Base-by-base conservation (phyloP, 441 rosid species). In the Eugenia klotzschiana region DNA sequence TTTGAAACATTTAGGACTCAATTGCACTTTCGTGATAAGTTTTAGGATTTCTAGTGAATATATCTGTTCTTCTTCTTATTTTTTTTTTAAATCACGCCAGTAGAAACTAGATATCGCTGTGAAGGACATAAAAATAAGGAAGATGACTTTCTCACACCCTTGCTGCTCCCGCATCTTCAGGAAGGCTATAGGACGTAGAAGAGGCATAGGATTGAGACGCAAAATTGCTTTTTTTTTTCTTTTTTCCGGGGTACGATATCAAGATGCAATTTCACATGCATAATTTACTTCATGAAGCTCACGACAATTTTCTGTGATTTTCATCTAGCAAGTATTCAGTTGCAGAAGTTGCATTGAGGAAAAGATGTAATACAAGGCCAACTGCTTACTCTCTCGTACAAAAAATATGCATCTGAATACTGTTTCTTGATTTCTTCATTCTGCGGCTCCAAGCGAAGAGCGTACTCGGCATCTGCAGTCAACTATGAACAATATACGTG, bases 371-470 rank as follows among this genome's bases (percentile, higher is more conserved):
- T 10, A 77, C 51, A n/a, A 9, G 46, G 53, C 79, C 29, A 87
- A 79, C 33, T n/a, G 49, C 85, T 81, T 88, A 92, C 99, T 86
- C 94, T 95, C 87, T 93, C 94, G 80, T 91, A 91, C 85, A 94
- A 87, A 79, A 91, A 89, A 89, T 93, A 94, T 73, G 91, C 90
- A 83, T 94, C 94, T 10, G 95, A 87, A 86, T 88, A 87, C 83
- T 93, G 98, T 91, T 94, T 95, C 91, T 94, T 92, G 85, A 95
- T 86, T 86, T 95, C 98, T 87, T 92, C 94, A 86, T 93, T 97
- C 79, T 92, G 87, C 58, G 98, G 98, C 89, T 97, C 98, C 89
- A 95, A 88, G 87, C 93, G 91, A 88, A 94, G 87, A 82, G 94
- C 93, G 92, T 93, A 92, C 91, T 92, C 98, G 79, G 98, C 90